Evolutionary conservation across 768 basidiomycete species (phyloP), one percentile per base, ranked within the genome.

Genomic region (Hypsizygus marmoreus): DNA sequence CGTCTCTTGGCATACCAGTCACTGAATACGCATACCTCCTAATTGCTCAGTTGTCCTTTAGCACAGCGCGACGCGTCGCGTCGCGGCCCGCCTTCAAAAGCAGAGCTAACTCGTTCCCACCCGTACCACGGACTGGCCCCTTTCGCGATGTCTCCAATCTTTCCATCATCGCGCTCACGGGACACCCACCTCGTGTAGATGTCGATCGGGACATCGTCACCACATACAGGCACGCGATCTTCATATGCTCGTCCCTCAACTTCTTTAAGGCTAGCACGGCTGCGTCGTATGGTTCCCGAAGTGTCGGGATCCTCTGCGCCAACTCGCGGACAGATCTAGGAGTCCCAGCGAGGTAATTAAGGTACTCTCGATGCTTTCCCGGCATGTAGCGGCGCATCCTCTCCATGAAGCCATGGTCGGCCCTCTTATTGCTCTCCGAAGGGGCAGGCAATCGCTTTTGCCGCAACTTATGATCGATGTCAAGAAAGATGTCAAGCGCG

Each of bases 361-460:
- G 79, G 70, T 93, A 98, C 35, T 86, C 82, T 32, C 90, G 84
- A 68, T 97, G 95, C 43, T 79, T 80, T 11, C 88, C 87, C 0
- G 95, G 95, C 95, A 98, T 98, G 69, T 98, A 98, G 16, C 81
- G 79, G 46, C 90, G 72, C 94, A 97, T 97, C 37, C 91, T 79
- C 47, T 88, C 84, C 86, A 98, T 93, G 71, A 97, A 97, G 0
- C 84, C 80, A 28, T 68, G 75, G 65, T 80, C 90, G 30, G 76
- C 86, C 56, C 65, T 78, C 67, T 79, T 83, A 63, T 90, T 82
- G 46, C 72, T 65, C 36, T 75, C 66, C 42, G 89, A 83, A 42
- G 92, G 77, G 17, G 79, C 68, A 50, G 87, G 88, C 66, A 80
- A 69, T 58, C 85, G 75, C 63, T 81, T 75, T 50, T 85, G 76